Base-by-base conservation (phyloP, 345 rosid genomes). In the Cochlearia excelsa region DNA sequence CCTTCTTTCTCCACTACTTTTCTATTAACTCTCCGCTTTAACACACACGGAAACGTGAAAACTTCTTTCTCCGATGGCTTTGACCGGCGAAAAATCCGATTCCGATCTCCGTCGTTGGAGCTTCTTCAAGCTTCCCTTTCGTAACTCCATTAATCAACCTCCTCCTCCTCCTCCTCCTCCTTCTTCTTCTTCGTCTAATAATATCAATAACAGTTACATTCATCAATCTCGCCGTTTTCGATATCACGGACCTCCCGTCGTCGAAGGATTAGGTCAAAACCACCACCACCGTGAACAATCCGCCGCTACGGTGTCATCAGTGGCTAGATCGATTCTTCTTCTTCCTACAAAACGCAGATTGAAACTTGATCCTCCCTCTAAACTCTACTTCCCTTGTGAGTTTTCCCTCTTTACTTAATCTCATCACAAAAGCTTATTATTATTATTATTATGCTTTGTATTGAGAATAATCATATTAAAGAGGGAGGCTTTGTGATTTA, bases 331-430 rank as follows among this genome's bases (percentile, higher is more conserved):
- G 26, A 16, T 16, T 16, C 23, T 16, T 16, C 65, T 91, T 35
- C 73, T 86, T 59, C 98, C 87, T 0, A 53, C 80, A 0, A 81
- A 95, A 27, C 91, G 90, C 55, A 79, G 92, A 10, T 88, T 88
- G 57, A 84, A 84, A 73, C 96, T 92, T 37, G 98, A 92, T 77
- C 98, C 98, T 16, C 27, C 90, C 1, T 64, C 71, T 3, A 86
- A 88, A 75, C 90, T 92, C 46, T 88, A 86, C 61, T 92, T 92
- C 71, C 96, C 96, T 46, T 86, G 98, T 88, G 63, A 57, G 85
- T 57, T 55, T 16, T 16, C 23, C 23, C 23, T 16, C 23, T 16
- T 16, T 16, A 16, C 23, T 16, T 16, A 16, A 16, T 16, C 23
- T 16, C 23, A 16, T 16, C 23, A 16, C 23, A 16, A 16, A 16